Evolutionary conservation across 1,139 yeast genomes (phyloP).

Genomic region (Diutina mesorugosa): DNA sequence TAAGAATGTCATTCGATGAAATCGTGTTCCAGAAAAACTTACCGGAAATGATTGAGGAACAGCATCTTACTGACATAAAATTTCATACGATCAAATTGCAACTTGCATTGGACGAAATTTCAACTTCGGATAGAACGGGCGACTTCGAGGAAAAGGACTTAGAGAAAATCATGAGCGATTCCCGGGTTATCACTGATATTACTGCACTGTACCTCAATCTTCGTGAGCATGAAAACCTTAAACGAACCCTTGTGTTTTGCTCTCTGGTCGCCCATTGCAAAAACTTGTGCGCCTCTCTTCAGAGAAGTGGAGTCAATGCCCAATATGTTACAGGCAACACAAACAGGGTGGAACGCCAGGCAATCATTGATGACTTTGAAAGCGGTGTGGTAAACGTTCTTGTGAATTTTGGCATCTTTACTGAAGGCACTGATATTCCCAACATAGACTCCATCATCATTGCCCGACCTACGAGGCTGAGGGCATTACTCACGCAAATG

Average conservation of each 20-base stretch:
- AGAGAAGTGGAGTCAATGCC: conserved; percentile 51
- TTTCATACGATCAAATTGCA: conserved; percentile 44
- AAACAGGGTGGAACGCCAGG: conserved; percentile 34
- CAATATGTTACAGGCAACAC: conserved; percentile 67
- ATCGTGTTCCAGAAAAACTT: conserved; percentile 61
- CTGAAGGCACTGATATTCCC: conserved; percentile 95
- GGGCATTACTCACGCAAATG: conserved; percentile 70
- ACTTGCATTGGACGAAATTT: conserved; percentile 22
- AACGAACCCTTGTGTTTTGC: conserved; percentile 67
- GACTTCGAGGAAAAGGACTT: conserved; percentile 47
- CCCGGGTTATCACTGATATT: conserved; percentile 40
- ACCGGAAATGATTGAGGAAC: conserved; percentile 53
- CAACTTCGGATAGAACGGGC: conserved; percentile 13
- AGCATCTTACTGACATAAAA: conserved; percentile 59
- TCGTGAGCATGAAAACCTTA: conserved; percentile 21
- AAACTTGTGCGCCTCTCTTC: conserved; percentile 41
- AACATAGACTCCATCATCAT: conserved; percentile 71
- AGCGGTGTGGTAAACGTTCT: conserved; percentile 56
- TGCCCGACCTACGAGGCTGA: conserved; percentile 73
- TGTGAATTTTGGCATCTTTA: conserved; percentile 80
- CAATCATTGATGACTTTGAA: conserved; percentile 45
- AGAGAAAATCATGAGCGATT: conserved; percentile 42
- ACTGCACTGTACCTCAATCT: conserved; percentile 44
- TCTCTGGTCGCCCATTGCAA: conserved; percentile 60
- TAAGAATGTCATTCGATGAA: conserved; percentile 55